These are phyloP conservation scores for Fusarium sp. DNA, from an alignment of 2,329 filamentous ascomycete species.

Conservation along the genomic window DNA sequence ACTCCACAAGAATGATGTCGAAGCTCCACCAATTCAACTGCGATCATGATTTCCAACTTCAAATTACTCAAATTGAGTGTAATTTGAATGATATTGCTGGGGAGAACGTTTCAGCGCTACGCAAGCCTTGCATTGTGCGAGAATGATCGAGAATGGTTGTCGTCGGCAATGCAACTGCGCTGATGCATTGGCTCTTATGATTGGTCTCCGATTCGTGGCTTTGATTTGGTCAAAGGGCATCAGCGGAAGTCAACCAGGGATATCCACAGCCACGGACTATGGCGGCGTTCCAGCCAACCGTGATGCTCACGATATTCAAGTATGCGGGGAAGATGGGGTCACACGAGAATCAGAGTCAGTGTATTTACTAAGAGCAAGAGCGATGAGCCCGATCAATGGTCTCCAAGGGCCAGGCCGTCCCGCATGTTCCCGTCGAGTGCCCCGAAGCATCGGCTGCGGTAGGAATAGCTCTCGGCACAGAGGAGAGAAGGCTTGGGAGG, in stretches of 20 bases:
- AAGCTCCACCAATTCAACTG: constrained; percentile 28
- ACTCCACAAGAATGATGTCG: constrained; percentile 35
- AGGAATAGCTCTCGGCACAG: constrained; percentile 49
- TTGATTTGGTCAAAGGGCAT: constrained; percentile 18
- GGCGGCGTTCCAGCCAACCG: constrained; percentile 40
- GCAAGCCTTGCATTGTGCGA: constrained; percentile 13
- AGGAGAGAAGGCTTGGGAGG: constrained; percentile 35
- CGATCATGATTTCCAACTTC: constrained; percentile 33
- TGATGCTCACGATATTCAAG: constrained; percentile 41
- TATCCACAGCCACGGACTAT: constrained; percentile 35
- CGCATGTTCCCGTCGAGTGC: constrained; percentile 50
- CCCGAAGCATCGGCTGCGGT: constrained; percentile 47
- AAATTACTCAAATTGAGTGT: constrained; percentile 3
- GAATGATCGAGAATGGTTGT: constrained; percentile 32
- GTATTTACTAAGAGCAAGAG: constrained; percentile 32
- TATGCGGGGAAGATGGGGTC: constrained; percentile 48
- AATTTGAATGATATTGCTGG: constrained; percentile 11
- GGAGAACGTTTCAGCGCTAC: constrained; percentile 17
- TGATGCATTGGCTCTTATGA: constrained; percentile 24
- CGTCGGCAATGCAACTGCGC: constrained; percentile 29
- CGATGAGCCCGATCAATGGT: constrained; percentile 38
- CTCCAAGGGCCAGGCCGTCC: constrained; percentile 41
- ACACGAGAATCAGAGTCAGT: constrained; percentile 45
- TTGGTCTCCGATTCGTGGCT: constrained; percentile 21
- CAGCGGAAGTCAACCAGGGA: constrained; percentile 20